These are phyloP conservation scores for Cercospora sp. DNA, from an alignment of 2,329 filamentous ascomycete species.

Conservation along the genomic window DNA sequence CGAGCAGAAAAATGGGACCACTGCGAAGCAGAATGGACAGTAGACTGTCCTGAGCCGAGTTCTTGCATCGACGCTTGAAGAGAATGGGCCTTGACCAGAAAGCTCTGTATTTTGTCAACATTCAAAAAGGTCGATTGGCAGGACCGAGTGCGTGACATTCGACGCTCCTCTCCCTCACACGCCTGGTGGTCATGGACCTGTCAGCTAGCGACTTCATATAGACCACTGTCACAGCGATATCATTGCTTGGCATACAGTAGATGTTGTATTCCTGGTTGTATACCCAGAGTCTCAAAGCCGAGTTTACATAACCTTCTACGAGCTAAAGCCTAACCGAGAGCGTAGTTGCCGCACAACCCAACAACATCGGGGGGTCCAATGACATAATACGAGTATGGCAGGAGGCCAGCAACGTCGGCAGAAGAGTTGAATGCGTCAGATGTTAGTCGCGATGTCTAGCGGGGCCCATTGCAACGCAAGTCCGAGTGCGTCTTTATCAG, in stretches of 20 bases:
- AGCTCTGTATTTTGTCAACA: no score
- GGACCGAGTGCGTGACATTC: no score
- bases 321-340: constrained; percentile 70
- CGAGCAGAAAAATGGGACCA: background rate
- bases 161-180: no score
- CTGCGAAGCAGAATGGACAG: background rate
- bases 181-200: no score
- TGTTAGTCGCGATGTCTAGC: constrained; percentile 77
- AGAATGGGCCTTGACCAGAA: no score
- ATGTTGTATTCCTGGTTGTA: constrained; percentile 88
- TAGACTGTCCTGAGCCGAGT: background rate
- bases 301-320: constrained; percentile 83
- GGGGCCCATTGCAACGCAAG: constrained; percentile 87
- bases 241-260: background rate
- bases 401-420: constrained; percentile 83
- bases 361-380: constrained; percentile 88
- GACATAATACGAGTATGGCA: constrained; percentile 97
- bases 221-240: background rate
- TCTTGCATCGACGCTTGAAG: no score
- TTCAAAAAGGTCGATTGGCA: no score
- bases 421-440: constrained; percentile 98
- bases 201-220: background rate
- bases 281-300: constrained; percentile 82
- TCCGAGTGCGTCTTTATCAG: constrained; percentile 68
- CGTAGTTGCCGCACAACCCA: constrained; percentile 75